phyloP scores from a whole-genome alignment of 495 filamentous ascomycete genomes.

The Collariella sp. region DNA sequence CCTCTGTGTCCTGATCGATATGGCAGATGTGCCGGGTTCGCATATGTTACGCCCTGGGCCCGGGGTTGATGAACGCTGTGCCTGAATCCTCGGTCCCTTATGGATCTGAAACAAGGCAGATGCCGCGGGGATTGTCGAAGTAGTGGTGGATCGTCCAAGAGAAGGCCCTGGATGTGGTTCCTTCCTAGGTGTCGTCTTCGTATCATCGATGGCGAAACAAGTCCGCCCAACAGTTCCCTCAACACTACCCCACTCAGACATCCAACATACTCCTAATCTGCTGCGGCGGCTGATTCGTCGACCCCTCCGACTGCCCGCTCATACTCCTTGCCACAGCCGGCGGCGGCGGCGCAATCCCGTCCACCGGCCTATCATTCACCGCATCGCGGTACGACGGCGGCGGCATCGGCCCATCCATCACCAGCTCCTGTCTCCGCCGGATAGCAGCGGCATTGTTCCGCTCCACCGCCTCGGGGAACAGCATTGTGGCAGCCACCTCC shows the following conservation, averaged over 20 bases:
- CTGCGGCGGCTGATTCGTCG: constrained; percentile 35
- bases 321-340: constrained; percentile 24
- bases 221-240: too few relatives aligned
- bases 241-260: constrained; percentile 28
- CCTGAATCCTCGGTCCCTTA: too few relatives aligned
- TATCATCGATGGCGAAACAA: too few relatives aligned
- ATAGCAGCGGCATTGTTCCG: constrained; percentile 3
- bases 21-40: too few relatives aligned
- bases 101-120: too few relatives aligned
- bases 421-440: constrained; percentile 20
- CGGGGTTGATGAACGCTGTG: too few relatives aligned
- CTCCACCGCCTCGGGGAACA: constrained; percentile 28
- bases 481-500: constrained; percentile 24
- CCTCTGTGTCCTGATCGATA: too few relatives aligned
- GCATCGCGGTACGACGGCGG: constrained; percentile 24
- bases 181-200: too few relatives aligned
- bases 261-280: constrained; percentile 52
- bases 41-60: too few relatives aligned
- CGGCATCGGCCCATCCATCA: constrained; percentile 17
- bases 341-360: neutral
- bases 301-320: constrained; percentile 26
- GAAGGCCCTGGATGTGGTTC: too few relatives aligned
- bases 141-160: too few relatives aligned
- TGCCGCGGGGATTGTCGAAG: too few relatives aligned
- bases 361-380: neutral